Conservation (phyloP, 345 rosid genomes). For the Gossypium longicalyx region DNA sequence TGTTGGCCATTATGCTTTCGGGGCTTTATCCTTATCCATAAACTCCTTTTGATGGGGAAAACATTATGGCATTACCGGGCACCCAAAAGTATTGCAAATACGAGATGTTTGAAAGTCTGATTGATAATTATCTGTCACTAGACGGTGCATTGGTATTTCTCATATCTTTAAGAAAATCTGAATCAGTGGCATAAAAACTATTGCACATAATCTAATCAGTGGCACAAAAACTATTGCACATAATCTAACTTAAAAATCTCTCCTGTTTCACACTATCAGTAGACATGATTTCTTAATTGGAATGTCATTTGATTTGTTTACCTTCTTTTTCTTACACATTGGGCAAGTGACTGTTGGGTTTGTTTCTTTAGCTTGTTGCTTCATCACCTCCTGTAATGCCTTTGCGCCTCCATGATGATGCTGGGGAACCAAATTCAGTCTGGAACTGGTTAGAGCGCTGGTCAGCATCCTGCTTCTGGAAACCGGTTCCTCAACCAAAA, state of each 20-base stretch:
- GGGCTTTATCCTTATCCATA: background rate
- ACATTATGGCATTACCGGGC: background rate
- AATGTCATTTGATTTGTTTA: background rate
- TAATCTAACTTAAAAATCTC: background rate
- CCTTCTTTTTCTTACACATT: background rate
- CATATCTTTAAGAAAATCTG: background rate
- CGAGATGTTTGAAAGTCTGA: background rate
- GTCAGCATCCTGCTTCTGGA: conserved; percentile 78
- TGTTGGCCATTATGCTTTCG: background rate
- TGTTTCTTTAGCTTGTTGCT: conserved; percentile 64
- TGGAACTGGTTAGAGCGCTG: conserved; percentile 77
- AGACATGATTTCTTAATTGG: background rate
- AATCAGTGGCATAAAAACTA: background rate
- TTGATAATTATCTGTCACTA: background rate
- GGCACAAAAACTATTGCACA: background rate
- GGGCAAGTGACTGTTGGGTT: conserved; percentile 19
- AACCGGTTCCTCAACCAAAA: conserved; percentile 59
- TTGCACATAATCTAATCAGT: background rate
- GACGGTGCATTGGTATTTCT: background rate
- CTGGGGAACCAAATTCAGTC: conserved; percentile 57
- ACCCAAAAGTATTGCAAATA: background rate
- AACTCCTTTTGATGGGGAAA: background rate
- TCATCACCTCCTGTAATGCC: conserved; percentile 65
- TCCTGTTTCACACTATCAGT: background rate
- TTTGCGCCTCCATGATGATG: conserved; percentile 45